A percentile compares a stretch with the other conserved stretches of the same genome.
Evolutionary conservation across 306 rosid species (phyloP).

Genomic region (Glycine latifolia): DNA sequence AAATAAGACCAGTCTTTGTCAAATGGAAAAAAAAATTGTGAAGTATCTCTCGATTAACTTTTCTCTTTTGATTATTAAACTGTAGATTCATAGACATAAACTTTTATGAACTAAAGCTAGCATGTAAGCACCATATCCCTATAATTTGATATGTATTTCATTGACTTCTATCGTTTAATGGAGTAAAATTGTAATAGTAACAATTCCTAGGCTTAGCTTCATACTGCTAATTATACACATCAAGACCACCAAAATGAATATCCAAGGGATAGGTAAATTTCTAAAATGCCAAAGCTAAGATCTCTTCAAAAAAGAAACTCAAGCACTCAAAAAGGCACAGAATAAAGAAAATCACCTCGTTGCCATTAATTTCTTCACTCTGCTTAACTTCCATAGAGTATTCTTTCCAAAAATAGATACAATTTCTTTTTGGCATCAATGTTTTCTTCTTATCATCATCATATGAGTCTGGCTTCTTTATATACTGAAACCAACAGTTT

Average conservation of each 20-base stretch:
- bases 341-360: not conserved
- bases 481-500: slow-evolving; percentile 38
- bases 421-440: slow-evolving; percentile 32
- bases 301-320: not conserved
- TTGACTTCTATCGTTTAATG: not conserved
- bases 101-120: not conserved
- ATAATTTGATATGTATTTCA: not conserved
- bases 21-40: too few species aligned
- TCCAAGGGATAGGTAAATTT: not conserved
- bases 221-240: not conserved
- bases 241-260: not conserved
- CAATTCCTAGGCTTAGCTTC: not conserved
- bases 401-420: not conserved
- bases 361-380: slow-evolving; percentile 23
- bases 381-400: slow-evolving; percentile 40
- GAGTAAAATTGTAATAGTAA: not conserved
- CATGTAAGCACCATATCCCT: slow-evolving; percentile 12
- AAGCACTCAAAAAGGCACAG: not conserved
- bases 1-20: not conserved
- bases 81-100: not conserved
- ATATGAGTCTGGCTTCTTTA: slow-evolving; percentile 35
- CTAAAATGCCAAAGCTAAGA: not conserved
- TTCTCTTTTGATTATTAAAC: not conserved
- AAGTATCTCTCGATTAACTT: not conserved
- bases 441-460: slow-evolving; percentile 29